Evolutionary conservation across 2,329 filamentous ascomycete genomes (phyloP), one percentile per base, ranked within the genome.

Genomic region (Talaromyces amestolkiae): DNA sequence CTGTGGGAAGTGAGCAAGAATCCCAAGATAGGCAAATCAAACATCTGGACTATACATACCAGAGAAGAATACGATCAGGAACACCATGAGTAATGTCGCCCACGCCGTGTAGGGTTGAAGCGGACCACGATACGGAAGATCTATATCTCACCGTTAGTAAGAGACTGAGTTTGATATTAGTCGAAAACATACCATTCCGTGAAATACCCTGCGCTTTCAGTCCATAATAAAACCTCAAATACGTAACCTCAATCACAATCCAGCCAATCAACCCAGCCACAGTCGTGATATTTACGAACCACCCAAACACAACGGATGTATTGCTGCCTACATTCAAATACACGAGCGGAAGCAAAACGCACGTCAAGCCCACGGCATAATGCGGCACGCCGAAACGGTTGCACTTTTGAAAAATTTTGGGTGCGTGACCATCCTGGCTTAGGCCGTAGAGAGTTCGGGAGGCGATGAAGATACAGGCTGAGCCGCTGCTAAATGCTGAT

Each of bases 401-500:
- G 67, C 87, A 89, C 51, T 78, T 76, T 66, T 82, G 83, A 72
- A 97, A 81, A 70, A 89, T 78, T 5, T 74, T 73, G 0, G 89
- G 89, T 0, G 88, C 89, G 66, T 87, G 85, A 45, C 86, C 84
- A 61, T 88, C 86, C 37, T 86, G 80, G 31, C 89, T 87, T 9
- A 91, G 82, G 8, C 85, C 87, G 68, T 91, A 83, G 41, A 92
- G 82, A 45, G 90, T 87, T 22, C 89, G 87, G 64, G 86, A 89
- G 67, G 87, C 87, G 43, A 89, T 90, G 79, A 91, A 92, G 66
- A 93, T 84, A 77, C 91, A 91, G 17, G 89, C 90, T 78, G 91
- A 92, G 68, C 89, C 91, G 10, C 91, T 91, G 0, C 89, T 91
- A 69, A 92, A 86, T 9, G 93, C 91, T 3, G 90, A 91, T 0